A percentile compares a stretch with the other conserved stretches of the same genome.
Evolutionary conservation across 257 asterid species (phyloP).

Genomic region (Vinca minor): DNA sequence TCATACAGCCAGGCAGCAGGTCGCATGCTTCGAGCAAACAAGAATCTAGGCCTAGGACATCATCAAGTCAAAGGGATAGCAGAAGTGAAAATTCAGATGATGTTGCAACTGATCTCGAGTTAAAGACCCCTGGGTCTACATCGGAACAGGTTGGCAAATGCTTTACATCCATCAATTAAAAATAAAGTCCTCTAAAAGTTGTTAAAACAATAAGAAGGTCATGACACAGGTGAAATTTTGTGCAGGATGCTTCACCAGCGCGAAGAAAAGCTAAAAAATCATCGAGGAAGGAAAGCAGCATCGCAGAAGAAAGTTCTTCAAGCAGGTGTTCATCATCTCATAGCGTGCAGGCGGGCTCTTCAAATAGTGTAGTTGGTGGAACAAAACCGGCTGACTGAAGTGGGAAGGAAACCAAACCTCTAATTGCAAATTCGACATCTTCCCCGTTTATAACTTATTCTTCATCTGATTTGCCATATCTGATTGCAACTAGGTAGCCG

Average conservation of each 20-base stretch:
- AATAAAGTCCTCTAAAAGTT: not conserved
- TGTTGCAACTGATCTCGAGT: constrained; percentile 84
- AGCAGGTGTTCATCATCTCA: constrained; percentile 79
- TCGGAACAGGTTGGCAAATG: constrained; percentile 56
- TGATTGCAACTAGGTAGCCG: not conserved
- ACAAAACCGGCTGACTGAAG: constrained; percentile 37
- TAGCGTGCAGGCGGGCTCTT: constrained; percentile 70
- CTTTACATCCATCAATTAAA: not conserved
- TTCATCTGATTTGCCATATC: not conserved
- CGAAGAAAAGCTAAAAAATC: constrained; percentile 48
- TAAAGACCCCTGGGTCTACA: constrained; percentile 91
- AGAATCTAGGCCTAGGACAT: constrained; percentile 47
- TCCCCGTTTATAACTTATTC: not conserved
- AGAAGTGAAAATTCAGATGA: constrained; percentile 61
- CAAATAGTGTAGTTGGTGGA: constrained; percentile 61
- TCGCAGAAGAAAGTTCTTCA: constrained; percentile 67
- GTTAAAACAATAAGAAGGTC: not conserved
- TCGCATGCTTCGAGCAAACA: constrained; percentile 55
- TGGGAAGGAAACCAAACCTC: constrained; percentile 12
- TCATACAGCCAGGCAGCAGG: constrained; percentile 44
- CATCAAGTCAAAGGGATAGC: constrained; percentile 52
- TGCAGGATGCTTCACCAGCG: constrained; percentile 62
- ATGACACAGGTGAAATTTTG: constrained; percentile 9
- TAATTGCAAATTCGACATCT: constrained; percentile 6
- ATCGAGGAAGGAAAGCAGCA: constrained; percentile 50